Percentiles rank a stretch among this genome's conserved stretches.
Conservation (phyloP, 2,329 filamentous ascomycete genomes). For the Salinomyces thailandicus region DNA sequence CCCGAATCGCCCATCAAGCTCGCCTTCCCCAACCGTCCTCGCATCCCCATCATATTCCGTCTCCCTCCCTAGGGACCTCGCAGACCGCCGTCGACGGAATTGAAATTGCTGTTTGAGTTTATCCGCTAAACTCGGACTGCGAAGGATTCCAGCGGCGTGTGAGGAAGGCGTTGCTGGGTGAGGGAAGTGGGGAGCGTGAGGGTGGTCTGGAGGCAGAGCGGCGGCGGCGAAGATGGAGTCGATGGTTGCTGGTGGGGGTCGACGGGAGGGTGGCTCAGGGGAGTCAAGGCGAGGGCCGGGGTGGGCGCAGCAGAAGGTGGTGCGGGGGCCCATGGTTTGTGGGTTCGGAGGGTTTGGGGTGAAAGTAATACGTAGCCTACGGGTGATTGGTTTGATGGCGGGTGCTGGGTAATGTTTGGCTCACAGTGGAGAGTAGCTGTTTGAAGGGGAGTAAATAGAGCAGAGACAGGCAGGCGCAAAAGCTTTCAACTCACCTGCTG, state of each 20-base stretch:
- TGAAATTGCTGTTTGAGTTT: constrained; percentile 17
- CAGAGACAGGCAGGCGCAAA: too few species aligned
- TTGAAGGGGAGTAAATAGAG: too few species aligned
- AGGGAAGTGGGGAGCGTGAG: constrained; percentile 17
- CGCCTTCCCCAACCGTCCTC: background rate
- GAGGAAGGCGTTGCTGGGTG: constrained; percentile 7
- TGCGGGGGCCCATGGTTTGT: too few species aligned
- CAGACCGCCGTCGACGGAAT: too few species aligned
- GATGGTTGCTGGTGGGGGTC: constrained; percentile 6
- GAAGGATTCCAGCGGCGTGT: constrained; percentile 14
- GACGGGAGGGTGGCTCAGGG: constrained; percentile 11
- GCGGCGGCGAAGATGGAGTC: constrained; percentile 20
- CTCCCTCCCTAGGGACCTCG: constrained; percentile 7
- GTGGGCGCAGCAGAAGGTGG: background rate
- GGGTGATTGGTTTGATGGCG: too few species aligned
- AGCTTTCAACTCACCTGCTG: too few species aligned
- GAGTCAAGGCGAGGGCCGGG: constrained; percentile 6
- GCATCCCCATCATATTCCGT: constrained; percentile 28
- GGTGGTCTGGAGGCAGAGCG: constrained; percentile 23
- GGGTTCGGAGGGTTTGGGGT: too few species aligned
- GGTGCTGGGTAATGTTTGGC: too few species aligned
- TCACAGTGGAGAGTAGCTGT: too few species aligned
- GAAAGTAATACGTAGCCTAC: too few species aligned
- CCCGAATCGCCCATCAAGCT: background rate
- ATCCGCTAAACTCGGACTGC: constrained; percentile 17